phyloP scores from a whole-genome alignment of 805 yeast genomes.

The Monosporozyma yasuniensis region DNA sequence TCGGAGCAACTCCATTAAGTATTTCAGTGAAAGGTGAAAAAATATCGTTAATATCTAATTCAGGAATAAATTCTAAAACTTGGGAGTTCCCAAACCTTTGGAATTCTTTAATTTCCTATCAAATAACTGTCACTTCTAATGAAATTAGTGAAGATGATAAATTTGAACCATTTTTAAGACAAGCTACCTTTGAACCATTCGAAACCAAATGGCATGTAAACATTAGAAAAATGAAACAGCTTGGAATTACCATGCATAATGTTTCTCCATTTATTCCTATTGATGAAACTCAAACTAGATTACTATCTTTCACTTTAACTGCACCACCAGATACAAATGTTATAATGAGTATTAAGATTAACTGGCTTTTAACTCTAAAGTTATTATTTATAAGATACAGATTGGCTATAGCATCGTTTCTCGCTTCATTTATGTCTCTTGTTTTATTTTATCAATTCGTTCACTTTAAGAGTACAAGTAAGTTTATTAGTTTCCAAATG shows the following conservation, averaged over 20 bases:
- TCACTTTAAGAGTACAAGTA: constrained; percentile 32
- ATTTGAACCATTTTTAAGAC: constrained; percentile 61
- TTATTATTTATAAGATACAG: constrained; percentile 70
- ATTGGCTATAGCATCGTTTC: constrained; percentile 61
- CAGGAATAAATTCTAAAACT: constrained; percentile 6
- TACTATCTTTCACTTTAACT: constrained; percentile 17
- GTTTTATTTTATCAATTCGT: constrained; percentile 48
- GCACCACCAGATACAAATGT: constrained; percentile 17
- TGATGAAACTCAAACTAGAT: constrained; percentile 13
- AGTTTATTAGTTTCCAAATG: constrained; percentile 38
- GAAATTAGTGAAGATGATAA: neutral
- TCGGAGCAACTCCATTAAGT: constrained; percentile 9
- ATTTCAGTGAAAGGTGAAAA: constrained; percentile 9
- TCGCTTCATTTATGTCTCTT: constrained; percentile 48
- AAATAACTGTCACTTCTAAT: constrained; percentile 6
- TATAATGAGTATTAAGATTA: constrained; percentile 12
- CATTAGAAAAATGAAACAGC: constrained; percentile 33
- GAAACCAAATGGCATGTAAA: constrained; percentile 78
- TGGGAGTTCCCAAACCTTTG: constrained; percentile 22
- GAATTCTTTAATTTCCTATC: constrained; percentile 24
- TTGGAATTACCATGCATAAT: constrained; percentile 44
- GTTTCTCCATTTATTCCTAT: constrained; percentile 60
- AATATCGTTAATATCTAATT: neutral
- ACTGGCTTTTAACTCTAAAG: constrained; percentile 43
- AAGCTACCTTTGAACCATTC: constrained; percentile 50